Conservation (phyloP, 257 asterid species). For the Apocynum venetum region DNA sequence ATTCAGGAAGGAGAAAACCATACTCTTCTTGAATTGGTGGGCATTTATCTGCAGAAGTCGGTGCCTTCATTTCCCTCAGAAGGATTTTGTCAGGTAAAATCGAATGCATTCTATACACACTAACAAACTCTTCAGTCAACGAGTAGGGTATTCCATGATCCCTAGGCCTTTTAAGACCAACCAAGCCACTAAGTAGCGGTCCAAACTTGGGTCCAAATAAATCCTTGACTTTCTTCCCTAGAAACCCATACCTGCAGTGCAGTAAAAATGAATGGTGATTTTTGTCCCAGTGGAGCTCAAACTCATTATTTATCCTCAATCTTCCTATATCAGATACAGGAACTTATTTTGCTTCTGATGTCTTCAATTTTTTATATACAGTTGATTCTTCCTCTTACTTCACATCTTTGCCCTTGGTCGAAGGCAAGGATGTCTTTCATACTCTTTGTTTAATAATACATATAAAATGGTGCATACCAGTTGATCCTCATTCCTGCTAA, state of each 20-base stretch:
- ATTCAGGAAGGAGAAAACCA: background rate
- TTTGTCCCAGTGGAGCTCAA: background rate
- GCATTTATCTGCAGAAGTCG: conserved; percentile 22
- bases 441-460: background rate
- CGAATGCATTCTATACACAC: conserved; percentile 33
- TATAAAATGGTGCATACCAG: conserved; percentile 18
- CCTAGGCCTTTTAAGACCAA: conserved; percentile 27
- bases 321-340: background rate
- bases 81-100: conserved; percentile 27
- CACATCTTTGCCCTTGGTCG: background rate
- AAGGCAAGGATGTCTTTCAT: background rate
- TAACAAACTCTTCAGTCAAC: conserved; percentile 33
- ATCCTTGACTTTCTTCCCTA: conserved; percentile 35
- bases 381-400: background rate
- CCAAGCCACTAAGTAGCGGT: conserved; percentile 32
- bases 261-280: background rate
- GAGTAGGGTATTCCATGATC: conserved; percentile 37
- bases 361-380: background rate
- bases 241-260: conserved; percentile 29
- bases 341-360: background rate
- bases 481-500: conserved; percentile 31
- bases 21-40: conserved; percentile 31
- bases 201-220: conserved; percentile 22
- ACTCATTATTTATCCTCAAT: background rate
- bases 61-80: conserved; percentile 17